These are phyloP conservation scores for Juglanconis oblonga DNA, from an alignment of 2,329 filamentous ascomycete species.

Conservation along the genomic window DNA sequence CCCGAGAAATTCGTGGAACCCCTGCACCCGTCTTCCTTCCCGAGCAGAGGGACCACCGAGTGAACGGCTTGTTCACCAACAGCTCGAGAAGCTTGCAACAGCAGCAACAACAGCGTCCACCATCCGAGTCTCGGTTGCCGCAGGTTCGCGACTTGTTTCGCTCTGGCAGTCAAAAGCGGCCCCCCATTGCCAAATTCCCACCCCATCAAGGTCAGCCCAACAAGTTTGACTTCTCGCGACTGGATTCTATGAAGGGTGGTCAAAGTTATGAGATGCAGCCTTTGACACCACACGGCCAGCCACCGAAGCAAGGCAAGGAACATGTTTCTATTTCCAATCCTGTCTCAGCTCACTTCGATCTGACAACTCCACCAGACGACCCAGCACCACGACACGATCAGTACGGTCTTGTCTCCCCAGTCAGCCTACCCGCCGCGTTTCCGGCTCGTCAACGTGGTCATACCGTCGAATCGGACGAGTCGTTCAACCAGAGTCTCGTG, in stretches of 20 bases:
- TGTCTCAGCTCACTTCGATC: not conserved
- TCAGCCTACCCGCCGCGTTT: not conserved
- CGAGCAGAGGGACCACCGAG: conserved; percentile 28
- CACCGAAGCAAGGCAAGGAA: not conserved
- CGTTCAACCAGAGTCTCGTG: conserved; percentile 15
- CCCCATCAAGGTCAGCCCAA: not conserved
- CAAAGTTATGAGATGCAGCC: not conserved
- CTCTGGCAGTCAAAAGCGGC: not conserved
- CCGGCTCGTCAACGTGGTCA: not conserved
- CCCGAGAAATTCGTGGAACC: conserved; percentile 6
- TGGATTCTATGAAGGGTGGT: not conserved
- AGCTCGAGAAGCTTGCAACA: not conserved
- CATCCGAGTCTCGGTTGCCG: not conserved
- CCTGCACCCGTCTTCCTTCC: conserved; percentile 25
- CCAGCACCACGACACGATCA: not conserved
- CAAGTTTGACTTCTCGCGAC: not conserved
- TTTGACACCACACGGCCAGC: not conserved
- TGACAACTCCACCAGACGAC: not conserved
- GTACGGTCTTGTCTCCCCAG: not conserved
- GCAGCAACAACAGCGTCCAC: not conserved
- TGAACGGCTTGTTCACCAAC: conserved; percentile 30
- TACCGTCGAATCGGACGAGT: conserved; percentile 4
- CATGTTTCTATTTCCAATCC: no score
- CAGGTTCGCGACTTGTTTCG: not conserved
- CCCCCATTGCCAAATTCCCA: not conserved